Percentiles rank a stretch among this genome's conserved stretches.
phyloP scores from a whole-genome alignment of 495 filamentous ascomycete genomes.

The Cryomyces minteri region DNA sequence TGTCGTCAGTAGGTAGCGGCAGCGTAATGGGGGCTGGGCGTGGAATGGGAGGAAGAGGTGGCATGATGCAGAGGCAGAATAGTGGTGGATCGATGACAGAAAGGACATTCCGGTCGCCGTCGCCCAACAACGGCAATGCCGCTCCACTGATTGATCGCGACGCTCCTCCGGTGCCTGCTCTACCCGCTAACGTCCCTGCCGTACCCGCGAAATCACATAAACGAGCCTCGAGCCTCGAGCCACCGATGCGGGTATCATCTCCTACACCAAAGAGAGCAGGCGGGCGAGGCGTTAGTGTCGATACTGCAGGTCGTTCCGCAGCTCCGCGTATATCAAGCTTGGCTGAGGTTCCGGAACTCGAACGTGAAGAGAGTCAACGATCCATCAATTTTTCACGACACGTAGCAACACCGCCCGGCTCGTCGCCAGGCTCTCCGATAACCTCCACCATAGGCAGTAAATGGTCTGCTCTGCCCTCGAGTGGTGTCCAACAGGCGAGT shows the following conservation, averaged over 20 bases:
- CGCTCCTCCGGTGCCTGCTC: conserved; percentile 54
- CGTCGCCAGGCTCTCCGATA: conserved; percentile 12
- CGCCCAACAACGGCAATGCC: conserved; percentile 33
- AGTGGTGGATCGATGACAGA: conserved; percentile 75
- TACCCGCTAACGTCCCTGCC: conserved; percentile 38
- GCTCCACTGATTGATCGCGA: conserved; percentile 15
- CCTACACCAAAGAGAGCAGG: conserved; percentile 20
- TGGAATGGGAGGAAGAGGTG: background rate
- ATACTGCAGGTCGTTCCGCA: conserved; percentile 15
- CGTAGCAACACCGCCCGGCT: conserved; percentile 30
- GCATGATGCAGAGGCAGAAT: conserved; percentile 36
- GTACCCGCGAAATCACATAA: conserved; percentile 16
- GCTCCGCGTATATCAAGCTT: conserved; percentile 12
- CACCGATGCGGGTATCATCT: conserved; percentile 28
- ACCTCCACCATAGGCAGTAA: background rate
- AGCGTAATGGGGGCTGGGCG: conserved; percentile 1
- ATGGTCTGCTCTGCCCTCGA: too few species aligned
- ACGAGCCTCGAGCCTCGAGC: conserved; percentile 36
- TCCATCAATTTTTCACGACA: conserved; percentile 84
- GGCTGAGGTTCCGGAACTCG: conserved; percentile 26
- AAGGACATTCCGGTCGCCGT: conserved; percentile 59
- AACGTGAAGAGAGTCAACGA: conserved; percentile 39
- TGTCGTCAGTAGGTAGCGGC: conserved; percentile 43
- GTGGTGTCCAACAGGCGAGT: too few species aligned
- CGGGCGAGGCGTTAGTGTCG: conserved; percentile 27